These are phyloP conservation scores for Leucaena leucocephala DNA, from an alignment of 306 rosid species.

Conservation along the genomic window DNA sequence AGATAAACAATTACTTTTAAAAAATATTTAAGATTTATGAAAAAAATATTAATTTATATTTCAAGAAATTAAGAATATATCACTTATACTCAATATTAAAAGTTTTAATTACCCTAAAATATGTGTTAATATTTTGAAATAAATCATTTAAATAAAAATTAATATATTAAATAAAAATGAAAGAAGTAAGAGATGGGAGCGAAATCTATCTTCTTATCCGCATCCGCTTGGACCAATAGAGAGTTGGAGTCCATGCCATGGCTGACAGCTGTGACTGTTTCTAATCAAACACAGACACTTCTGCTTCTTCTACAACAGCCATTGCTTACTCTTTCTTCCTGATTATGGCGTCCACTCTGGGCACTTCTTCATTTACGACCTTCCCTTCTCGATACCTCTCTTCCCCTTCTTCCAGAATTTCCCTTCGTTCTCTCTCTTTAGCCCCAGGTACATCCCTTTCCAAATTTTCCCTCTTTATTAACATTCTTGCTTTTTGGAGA, in stretches of 20 bases:
- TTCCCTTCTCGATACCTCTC: constrained; percentile 60
- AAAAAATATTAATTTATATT: no score
- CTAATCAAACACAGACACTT: background rate
- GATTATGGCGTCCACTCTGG: constrained; percentile 69
- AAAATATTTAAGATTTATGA: no score
- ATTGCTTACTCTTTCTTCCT: background rate
- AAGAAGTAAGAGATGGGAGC: background rate
- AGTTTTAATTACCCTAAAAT: background rate
- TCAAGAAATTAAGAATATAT: background rate
- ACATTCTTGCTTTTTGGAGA: background rate
- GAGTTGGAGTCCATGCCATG: constrained; percentile 1
- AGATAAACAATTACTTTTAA: no score
- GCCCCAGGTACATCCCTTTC: constrained; percentile 54
- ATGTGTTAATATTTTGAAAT: background rate
- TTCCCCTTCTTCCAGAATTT: constrained; percentile 50
- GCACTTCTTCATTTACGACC: constrained; percentile 66
- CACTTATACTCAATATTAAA: no score
- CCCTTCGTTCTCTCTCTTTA: constrained; percentile 51
- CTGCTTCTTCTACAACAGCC: background rate
- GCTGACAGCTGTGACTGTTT: background rate
- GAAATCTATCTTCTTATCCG: constrained; percentile 83
- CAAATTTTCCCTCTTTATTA: background rate
- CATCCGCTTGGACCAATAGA: constrained; percentile 45
- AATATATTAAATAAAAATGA: background rate
- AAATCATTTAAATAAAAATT: background rate